Evolutionary conservation across 2,329 filamentous ascomycete species (phyloP), one percentile per base, ranked within the genome.

Genomic region (Cercospora sp.): DNA sequence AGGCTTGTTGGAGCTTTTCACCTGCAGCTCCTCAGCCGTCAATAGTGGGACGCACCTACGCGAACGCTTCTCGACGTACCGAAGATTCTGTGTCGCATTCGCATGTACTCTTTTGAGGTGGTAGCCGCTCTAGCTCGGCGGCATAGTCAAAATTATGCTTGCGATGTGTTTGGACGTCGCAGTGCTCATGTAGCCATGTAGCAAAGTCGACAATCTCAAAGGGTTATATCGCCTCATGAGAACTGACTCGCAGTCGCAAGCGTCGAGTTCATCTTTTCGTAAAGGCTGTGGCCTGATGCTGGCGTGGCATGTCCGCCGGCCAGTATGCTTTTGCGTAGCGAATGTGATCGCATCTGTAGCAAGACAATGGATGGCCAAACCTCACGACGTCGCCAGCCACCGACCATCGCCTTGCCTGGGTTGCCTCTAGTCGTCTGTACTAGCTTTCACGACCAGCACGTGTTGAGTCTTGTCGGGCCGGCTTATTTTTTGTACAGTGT

Each of bases 1-100:
- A 58, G 51, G 33, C 62, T 59, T 64, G 53, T 64, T 59, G 53
- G 31, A 62, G 60, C 60, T 62, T 62, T 30, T 59, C 12, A 55
- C 26, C 48, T 55, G 48, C 48, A 30, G 20, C 48, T 26, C 20
- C 10, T 30, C 48, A 26, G 48, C 23, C 48, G 23, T 55, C 48
- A 55, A 28, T 28, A 26, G 48, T 28, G 48, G 48, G 48, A 55
- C 48, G 48, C 12, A 55, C 12, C 23, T 55, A 55, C 48, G 16
- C 23, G 20, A 55, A 30, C 48, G 48, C 20, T 28, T 28, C 13
- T 13, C 20, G 20, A 26, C 20, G 23, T 26, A 55, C 20, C 23
- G 23, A 55, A 55, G 23, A 16, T 7, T 53, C 48, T 28, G 26
- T n/a, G 48, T 30, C 48, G 48, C 23, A 55, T 55, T n/a, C 16